These are phyloP conservation scores for Phallus indusiatus DNA, from an alignment of 768 basidiomycete genomes.

Conservation along the genomic window DNA sequence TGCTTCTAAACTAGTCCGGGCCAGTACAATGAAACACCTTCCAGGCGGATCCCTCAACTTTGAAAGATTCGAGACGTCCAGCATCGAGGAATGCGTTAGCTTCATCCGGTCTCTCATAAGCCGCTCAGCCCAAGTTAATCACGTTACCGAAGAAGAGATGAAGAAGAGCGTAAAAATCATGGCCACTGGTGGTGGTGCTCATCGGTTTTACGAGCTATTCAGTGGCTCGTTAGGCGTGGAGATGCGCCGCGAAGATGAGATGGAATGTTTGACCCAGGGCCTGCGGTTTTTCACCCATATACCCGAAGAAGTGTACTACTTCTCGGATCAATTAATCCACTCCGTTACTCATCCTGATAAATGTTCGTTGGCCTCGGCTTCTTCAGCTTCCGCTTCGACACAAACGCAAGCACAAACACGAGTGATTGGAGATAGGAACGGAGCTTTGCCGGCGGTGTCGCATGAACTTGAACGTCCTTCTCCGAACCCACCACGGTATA, in stretches of 20 bases:
- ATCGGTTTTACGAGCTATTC: slow-evolving; percentile 85
- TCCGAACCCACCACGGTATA: slow-evolving; percentile 82
- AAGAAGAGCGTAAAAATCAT: slow-evolving; percentile 88
- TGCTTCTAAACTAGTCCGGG: slow-evolving; percentile 55
- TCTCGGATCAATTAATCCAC: slow-evolving; percentile 94
- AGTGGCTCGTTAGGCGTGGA: slow-evolving; percentile 67
- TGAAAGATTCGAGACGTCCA: slow-evolving; percentile 89
- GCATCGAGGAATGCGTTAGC: slow-evolving; percentile 72
- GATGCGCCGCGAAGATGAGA: slow-evolving; percentile 89
- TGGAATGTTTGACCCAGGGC: slow-evolving; percentile 97
- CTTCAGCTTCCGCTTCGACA: slow-evolving; percentile 7
- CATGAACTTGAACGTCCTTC: slow-evolving; percentile 41
- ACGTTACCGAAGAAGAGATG: slow-evolving; percentile 87
- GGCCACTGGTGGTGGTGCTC: slow-evolving; percentile 96
- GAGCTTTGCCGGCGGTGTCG: slow-evolving; percentile 18
- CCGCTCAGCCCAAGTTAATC: slow-evolving; percentile 76
- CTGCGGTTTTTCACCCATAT: slow-evolving; percentile 93
- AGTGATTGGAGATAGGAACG: slow-evolving; percentile 28
- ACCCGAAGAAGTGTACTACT: slow-evolving; percentile 96
- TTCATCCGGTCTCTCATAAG: slow-evolving; percentile 86
- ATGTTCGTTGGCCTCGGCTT: background rate
- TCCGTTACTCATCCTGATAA: slow-evolving; percentile 33
- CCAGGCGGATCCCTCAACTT: slow-evolving; percentile 97
- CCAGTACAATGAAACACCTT: slow-evolving; percentile 67
- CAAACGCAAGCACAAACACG: slow-evolving; percentile 13